A percentile compares a stretch with the other conserved stretches of the same genome.
Conservation (phyloP, 805 yeast species). For the Ogataea minuta region DNA sequence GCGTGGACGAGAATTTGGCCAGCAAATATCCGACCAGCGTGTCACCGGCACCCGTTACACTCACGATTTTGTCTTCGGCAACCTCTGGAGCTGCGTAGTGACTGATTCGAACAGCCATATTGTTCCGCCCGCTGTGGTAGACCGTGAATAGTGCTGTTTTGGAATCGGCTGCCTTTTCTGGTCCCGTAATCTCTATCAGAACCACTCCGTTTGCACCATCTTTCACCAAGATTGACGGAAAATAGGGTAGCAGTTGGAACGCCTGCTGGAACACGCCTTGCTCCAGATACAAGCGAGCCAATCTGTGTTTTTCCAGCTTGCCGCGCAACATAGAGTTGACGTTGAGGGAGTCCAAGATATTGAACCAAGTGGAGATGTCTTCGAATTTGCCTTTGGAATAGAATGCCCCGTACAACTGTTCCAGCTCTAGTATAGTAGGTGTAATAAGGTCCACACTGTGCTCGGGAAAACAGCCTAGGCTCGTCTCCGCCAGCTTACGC, state of each 20-base stretch:
- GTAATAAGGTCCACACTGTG: conserved; percentile 49
- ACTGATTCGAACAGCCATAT: conserved; percentile 58
- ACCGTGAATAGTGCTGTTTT: conserved; percentile 19
- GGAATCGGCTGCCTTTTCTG: conserved; percentile 6
- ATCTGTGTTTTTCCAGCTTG: conserved; percentile 37
- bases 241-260: conserved; percentile 69
- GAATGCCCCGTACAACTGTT: conserved; percentile 51
- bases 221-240: conserved; percentile 65
- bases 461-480: conserved; percentile 47
- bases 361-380: conserved; percentile 70
- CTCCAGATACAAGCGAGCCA: conserved; percentile 30
- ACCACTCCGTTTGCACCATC: conserved; percentile 66
- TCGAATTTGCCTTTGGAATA: conserved; percentile 39
- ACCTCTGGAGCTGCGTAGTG: conserved; percentile 46
- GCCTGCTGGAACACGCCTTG: conserved; percentile 63
- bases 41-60: conserved; percentile 91
- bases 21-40: conserved; percentile 66
- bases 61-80: conserved; percentile 41
- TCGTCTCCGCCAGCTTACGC: conserved; percentile 39
- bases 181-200: conserved; percentile 37
- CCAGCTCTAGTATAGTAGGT: conserved; percentile 68
- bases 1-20: conserved; percentile 35
- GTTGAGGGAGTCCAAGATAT: conserved; percentile 60
- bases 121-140: conserved; percentile 26
- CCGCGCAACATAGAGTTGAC: conserved; percentile 46